Base-by-base conservation (phyloP, 176 grass and related monocot genomes). In the Zoysia pacifica region DNA sequence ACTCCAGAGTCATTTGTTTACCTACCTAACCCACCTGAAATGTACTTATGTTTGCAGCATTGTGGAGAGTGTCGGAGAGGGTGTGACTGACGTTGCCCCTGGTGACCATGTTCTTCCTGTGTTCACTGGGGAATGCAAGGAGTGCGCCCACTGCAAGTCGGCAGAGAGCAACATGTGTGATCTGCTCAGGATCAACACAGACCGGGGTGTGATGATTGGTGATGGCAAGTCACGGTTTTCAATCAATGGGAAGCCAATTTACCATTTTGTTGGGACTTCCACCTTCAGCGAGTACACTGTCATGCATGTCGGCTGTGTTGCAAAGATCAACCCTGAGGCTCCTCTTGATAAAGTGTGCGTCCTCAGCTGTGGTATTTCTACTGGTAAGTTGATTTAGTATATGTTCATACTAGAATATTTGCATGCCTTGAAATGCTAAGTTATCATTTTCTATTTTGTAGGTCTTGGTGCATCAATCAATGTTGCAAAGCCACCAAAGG, bases 21-120 rank as follows among this genome's bases (percentile, higher is more conserved):
- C 6, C 37, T 62, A n/a, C 41, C 8, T 1, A 7, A 63, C 20
- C 48, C 4, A 60, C 28, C 28, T 89, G 51, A 85, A 75, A 69
- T 72, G 40, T 28, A 28, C 28, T 28, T 44, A 16, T 78, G 11
- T 65, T 74, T 10, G 28, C 78, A 97, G 91, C 10, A 97, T 97
- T 63, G 81, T 97, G n/a, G 94, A 97, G 84, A 91, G 91, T 58
- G 88, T 97, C 48, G 94, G 94, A 77, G 88, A 97, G 51, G 94
- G 91, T 48, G 91, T 97, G 54, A 93, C 91, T 42, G 91, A 97
- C 1, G 6, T 97, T 20, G 84, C 86, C 76, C 88, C 94, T 46
- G 94, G 94, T n/a, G 94, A 97, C 73, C 94, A 97, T 79, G 94
- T 97, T 11, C 94, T 97, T 9, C 94, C 94, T 16, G 88, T 97